Base-by-base conservation (phyloP, 2,329 filamentous ascomycete species). In the Clonostachys byssicola region DNA sequence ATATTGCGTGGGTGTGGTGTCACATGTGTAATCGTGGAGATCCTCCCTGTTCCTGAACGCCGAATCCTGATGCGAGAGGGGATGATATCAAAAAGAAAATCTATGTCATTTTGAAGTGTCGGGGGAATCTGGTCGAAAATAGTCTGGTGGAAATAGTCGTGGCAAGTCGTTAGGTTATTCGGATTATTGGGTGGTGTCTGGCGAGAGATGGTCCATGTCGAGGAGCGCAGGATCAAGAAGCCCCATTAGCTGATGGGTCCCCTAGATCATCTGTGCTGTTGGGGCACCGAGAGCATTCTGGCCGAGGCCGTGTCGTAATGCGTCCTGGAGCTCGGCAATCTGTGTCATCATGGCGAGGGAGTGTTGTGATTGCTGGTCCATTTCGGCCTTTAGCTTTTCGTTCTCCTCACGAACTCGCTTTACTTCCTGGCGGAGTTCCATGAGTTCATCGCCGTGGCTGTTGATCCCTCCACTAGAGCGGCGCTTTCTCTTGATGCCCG, bases 341-440 rank as follows among this genome's bases (percentile, higher is more conserved):
- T 77, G 73, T 40, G 69, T 63, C 67, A 77, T 71, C 70, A 78
- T 74, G 33, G 67, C 62, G 12, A 69, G 56, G 5, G 67, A 71
- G 52, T 75, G 70, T 40, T 68, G 68, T 16, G 65, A 71, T 51
- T 80, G 76, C 40, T 71, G 64, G 38, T 77, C 68, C 50, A 79
- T 65, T 48, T 79, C 71, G 14, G 64, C 60, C 51, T 71, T 72
- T 42, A 85, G 68, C 54, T 83, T 79, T 52, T 81, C 72, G 49
- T 86, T 84, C 61, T 89, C 85, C 42, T 71, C 70, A n/a, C 78
- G 75, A 35, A 89, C 67, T 34, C 83, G 75, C 66, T 87, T 88
- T 51, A 87, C 66, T 60, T 89, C 83, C 42, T 81, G 76, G 17
- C 79, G 80, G 34, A 88, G 68, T 41, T 80, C 77, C 16, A 65